Conservation (phyloP, 2,329 filamentous ascomycete genomes). For the Neophaeococcomyces aloes region DNA sequence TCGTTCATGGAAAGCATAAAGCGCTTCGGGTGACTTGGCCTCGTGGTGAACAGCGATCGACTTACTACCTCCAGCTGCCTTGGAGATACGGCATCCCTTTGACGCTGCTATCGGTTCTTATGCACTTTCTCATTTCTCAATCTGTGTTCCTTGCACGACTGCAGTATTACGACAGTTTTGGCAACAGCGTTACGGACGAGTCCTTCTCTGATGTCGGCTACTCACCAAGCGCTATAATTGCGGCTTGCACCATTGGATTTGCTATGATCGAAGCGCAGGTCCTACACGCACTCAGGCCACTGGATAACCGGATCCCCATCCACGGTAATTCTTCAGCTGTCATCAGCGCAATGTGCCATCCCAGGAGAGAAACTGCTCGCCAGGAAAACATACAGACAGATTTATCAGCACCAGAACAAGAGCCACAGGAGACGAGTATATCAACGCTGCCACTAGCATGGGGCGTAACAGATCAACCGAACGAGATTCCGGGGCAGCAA, state of each 20-base stretch:
- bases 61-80: conserved; percentile 34
- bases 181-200: conserved; percentile 4
- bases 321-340: conserved; percentile 6
- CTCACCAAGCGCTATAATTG: conserved; percentile 13
- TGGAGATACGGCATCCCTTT: conserved; percentile 31
- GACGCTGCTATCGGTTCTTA: conserved; percentile 20
- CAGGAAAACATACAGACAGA: too few relatives aligned
- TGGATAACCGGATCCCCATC: conserved; percentile 6
- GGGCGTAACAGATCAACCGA: too few relatives aligned
- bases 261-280: conserved; percentile 3
- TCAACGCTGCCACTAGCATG: too few relatives aligned
- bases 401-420: too few relatives aligned
- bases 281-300: conserved; percentile 2
- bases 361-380: not conserved
- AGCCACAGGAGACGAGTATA: too few relatives aligned
- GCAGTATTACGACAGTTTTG: conserved; percentile 17
- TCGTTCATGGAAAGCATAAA: conserved; percentile 26
- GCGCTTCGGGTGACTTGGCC: conserved; percentile 31
- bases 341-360: conserved; percentile 7
- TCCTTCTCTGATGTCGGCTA: conserved; percentile 18
- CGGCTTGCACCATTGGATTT: conserved; percentile 2
- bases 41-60: conserved; percentile 28
- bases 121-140: conserved; percentile 39
- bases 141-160: conserved; percentile 33
- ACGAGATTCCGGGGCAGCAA: too few relatives aligned